Evolutionary conservation across 176 grass and related monocot species (phyloP), one percentile per base, ranked within the genome.

Genomic region (Panicum miliaceum): DNA sequence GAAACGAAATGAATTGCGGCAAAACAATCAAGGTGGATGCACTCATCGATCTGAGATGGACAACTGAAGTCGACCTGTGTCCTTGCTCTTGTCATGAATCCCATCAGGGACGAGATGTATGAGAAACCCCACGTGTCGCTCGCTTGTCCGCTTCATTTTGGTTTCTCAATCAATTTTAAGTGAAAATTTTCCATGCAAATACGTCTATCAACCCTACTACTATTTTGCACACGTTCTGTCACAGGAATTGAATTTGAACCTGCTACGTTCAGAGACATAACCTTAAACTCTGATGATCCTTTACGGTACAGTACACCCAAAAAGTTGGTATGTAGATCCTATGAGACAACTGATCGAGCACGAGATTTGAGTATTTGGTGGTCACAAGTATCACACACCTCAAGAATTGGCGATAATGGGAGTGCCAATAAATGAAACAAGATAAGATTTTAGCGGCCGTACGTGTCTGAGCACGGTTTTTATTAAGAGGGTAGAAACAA

Each of bases 1-100:
- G 23, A 78, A 86, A 84, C 20, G 16, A 20, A 62, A 40, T 38
- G 5, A 71, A 62, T 62, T 10, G 54, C 52, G 71, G 38, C 19
- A 50, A 62, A 36, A 63, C 14, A 18, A 85, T 85, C 35, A 36
- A 48, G 40, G 46, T 71, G n/a, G 29, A 27, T 40, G 45, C 64
- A 20, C 75, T 50, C 60, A 13, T 18, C 52, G 19, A 14, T 64
- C 22, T 25, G 10, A 34, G 68, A 83, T 14, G 14, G 69, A 83
- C 57, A 6, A 0, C 1, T 38, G 81, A 64, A 63, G 63, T 4
- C n/a, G 68, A 73, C 56, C 42, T 25, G 16, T 83, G 27, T 73
- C 68, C 56, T 83, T 50, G 0, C 27, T 73, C 50, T 60, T n/a
- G 19, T 51, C 68, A 11, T 34, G 15, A 36, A 34, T 32, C 12